Evolutionary conservation across 2,329 filamentous ascomycete genomes (phyloP).

Genomic region (Metarhizium guizhouense): DNA sequence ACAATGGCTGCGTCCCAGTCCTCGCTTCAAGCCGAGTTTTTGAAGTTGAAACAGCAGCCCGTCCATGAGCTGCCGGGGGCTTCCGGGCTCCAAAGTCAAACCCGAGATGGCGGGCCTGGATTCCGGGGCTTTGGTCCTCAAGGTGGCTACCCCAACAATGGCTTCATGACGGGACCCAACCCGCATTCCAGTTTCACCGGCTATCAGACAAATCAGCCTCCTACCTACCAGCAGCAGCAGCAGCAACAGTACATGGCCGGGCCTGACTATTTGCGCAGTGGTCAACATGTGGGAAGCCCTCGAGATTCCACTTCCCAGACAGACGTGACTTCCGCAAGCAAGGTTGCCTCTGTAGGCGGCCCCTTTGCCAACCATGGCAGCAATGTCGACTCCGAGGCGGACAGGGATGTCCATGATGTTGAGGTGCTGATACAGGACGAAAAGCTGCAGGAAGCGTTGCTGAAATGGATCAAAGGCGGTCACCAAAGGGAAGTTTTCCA

Average conservation of each 20-base stretch:
- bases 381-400: conserved; percentile 24
- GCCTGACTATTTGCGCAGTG: conserved; percentile 27
- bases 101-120: conserved; percentile 1
- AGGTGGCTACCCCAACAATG: conserved; percentile 17
- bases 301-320: conserved; percentile 16
- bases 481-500: conserved; percentile 56
- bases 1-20: conserved; percentile 60
- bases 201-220: conserved; percentile 23
- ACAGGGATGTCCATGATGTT: conserved; percentile 49
- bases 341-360: conserved; percentile 24
- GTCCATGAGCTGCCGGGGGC: conserved; percentile 32
- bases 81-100: conserved; percentile 10
- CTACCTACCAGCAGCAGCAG: conserved; percentile 12
- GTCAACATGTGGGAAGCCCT: conserved; percentile 23
- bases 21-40: conserved; percentile 56
- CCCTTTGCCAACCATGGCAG: conserved; percentile 26
- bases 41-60: conserved; percentile 46
- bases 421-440: conserved; percentile 52
- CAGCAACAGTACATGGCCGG: conserved; percentile 24
- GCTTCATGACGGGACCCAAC: conserved; percentile 14
- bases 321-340: conserved; percentile 21
- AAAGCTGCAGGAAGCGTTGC: conserved; percentile 52
- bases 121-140: conserved; percentile 1
- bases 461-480: conserved; percentile 58
- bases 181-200: conserved; percentile 23